phyloP scores from a whole-genome alignment of 1,284 basidiomycete species.

The Wallemia ichthyophaga region DNA sequence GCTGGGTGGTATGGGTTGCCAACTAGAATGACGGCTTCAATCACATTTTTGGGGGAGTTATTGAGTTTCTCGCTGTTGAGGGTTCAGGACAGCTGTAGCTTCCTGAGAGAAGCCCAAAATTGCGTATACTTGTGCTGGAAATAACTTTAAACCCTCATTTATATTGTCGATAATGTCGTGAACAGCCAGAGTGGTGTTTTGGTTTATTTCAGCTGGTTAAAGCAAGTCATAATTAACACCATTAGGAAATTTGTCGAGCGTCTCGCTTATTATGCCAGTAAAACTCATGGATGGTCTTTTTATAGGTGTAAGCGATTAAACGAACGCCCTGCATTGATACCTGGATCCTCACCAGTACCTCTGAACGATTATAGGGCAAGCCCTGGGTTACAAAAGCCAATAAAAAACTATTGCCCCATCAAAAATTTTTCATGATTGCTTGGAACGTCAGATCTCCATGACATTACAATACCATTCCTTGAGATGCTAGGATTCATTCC shows the following conservation, averaged over 20 bases:
- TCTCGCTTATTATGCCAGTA: constrained; percentile 8
- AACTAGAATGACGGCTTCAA: constrained; percentile 13
- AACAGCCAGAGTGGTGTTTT: constrained; percentile 10
- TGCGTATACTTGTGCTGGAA: constrained; percentile 6
- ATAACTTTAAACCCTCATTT: constrained; percentile 1
- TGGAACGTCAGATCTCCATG: too few relatives aligned
- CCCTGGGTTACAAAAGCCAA: too few relatives aligned
- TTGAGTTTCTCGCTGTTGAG: constrained; percentile 6
- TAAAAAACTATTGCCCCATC: too few relatives aligned
- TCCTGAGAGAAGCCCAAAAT: constrained; percentile 10
- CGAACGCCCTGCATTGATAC: too few relatives aligned
- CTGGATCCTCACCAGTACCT: too few relatives aligned
- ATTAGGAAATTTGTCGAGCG: constrained; percentile 6
- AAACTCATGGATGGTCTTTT: constrained; percentile 8
- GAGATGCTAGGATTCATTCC: too few relatives aligned
- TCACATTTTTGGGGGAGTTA: constrained; percentile 7
- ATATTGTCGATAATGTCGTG: constrained; percentile 8
- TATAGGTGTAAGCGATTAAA: too few relatives aligned
- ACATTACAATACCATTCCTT: too few relatives aligned
- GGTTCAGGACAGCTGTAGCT: constrained; percentile 11
- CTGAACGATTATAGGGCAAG: too few relatives aligned
- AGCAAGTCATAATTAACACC: constrained; percentile 10
- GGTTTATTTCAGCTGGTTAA: constrained; percentile 10
- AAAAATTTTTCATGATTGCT: too few relatives aligned
- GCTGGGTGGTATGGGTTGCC: constrained; percentile 12